Conservation (phyloP, 495 filamentous ascomycete species). For the Neurospora sublineolata region DNA sequence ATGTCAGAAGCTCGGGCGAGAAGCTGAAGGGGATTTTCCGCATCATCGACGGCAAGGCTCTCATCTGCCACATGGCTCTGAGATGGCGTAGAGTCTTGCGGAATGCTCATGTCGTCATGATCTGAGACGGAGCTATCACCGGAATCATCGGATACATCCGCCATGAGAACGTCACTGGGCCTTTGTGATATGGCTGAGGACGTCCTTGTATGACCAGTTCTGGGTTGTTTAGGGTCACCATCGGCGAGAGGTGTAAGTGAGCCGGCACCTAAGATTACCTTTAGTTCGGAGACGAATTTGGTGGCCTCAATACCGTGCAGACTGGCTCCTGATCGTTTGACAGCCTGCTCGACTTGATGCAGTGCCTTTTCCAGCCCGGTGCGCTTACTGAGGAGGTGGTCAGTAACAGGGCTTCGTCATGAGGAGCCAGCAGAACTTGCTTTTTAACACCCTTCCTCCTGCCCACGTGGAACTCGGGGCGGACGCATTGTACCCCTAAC, state of each 20-base stretch:
- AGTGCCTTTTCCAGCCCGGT: conserved; percentile 63
- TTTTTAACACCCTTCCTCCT: conserved; percentile 67
- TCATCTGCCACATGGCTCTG: conserved; percentile 23
- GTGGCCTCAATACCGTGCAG: conserved; percentile 37
- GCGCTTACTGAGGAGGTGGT: conserved; percentile 43
- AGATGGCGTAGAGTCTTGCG: conserved; percentile 20
- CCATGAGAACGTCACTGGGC: conserved; percentile 13
- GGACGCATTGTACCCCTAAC: conserved; percentile 45
- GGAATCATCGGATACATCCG: conserved; percentile 20
- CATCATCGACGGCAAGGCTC: conserved; percentile 52
- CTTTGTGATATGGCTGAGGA: background rate
- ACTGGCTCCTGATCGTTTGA: conserved; percentile 47
- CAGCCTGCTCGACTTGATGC: conserved; percentile 60
- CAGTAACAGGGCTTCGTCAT: background rate
- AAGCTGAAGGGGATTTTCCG: conserved; percentile 61
- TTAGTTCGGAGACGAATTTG: conserved; percentile 44
- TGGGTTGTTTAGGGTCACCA: conserved; percentile 1
- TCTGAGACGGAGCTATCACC: conserved; percentile 23
- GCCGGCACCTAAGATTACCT: conserved; percentile 37
- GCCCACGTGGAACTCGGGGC: conserved; percentile 58
- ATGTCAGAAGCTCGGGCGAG: conserved; percentile 61
- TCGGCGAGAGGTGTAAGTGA: conserved; percentile 6
- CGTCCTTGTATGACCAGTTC: background rate
- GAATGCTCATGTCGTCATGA: conserved; percentile 19
- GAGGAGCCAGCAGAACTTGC: conserved; percentile 29